Percentiles rank a stretch among this genome's conserved stretches.
Conservation (phyloP, 805 yeast species). For the Zygosaccharomyces bailii region DNA sequence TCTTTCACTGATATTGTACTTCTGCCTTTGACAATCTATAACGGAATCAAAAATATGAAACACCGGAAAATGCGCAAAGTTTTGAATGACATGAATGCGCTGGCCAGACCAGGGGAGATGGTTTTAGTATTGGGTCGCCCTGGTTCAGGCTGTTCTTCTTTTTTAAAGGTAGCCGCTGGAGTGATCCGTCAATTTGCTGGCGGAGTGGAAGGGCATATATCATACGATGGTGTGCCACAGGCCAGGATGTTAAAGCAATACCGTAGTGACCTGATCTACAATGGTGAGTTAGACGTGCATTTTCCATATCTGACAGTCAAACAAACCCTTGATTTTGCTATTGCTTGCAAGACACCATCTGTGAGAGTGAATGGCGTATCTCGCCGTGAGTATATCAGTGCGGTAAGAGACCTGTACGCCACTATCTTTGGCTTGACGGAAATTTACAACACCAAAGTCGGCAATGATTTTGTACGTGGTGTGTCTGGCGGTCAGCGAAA, state of each 20-base stretch:
- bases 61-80: conserved; percentile 38
- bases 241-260: conserved; percentile 24
- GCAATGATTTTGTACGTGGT: conserved; percentile 61
- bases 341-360: conserved; percentile 41
- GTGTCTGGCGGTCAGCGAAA: conserved; percentile 68
- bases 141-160: conserved; percentile 54
- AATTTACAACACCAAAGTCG: conserved; percentile 56
- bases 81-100: conserved; percentile 40
- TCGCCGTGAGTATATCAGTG: conserved; percentile 41
- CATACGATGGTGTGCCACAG: conserved; percentile 56
- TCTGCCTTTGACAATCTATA: conserved; percentile 31
- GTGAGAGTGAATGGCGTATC: conserved; percentile 35
- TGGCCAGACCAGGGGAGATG: conserved; percentile 30
- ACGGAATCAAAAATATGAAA: conserved; percentile 29
- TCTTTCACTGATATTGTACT: conserved; percentile 40
- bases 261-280: conserved; percentile 31
- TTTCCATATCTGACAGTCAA: conserved; percentile 55
- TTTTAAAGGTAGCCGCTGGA: conserved; percentile 27
- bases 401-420: conserved; percentile 37
- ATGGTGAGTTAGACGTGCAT: conserved; percentile 55
- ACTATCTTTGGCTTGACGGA: conserved; percentile 48
- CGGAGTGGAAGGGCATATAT: conserved; percentile 37
- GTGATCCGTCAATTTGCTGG: conserved; percentile 21
- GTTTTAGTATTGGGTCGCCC: conserved; percentile 29
- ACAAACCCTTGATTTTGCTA: conserved; percentile 54